Conservation (phyloP, 768 basidiomycete genomes). For the Calocera cornea region DNA sequence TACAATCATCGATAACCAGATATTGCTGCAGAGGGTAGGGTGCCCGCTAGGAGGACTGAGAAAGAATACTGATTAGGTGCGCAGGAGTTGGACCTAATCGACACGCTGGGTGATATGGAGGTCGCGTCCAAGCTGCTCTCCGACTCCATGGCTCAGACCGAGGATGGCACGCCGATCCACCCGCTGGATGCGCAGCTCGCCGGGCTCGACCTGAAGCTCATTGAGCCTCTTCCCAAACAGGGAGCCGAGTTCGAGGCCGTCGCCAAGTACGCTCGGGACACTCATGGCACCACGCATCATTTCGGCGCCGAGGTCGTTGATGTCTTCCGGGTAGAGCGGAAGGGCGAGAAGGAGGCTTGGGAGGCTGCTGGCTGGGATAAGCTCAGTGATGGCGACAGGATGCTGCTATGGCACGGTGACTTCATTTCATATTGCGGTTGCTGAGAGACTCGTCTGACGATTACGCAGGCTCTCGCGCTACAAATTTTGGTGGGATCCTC, state of each 20-base stretch:
- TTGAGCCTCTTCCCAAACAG: conserved; percentile 33
- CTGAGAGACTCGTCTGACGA: not conserved
- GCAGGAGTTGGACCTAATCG: conserved; percentile 49
- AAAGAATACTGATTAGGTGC: not conserved
- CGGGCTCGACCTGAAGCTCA: conserved; percentile 38
- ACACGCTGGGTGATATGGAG: conserved; percentile 55
- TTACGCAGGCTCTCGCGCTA: conserved; percentile 34
- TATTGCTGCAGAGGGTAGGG: conserved; percentile 32
- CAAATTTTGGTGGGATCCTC: conserved; percentile 47
- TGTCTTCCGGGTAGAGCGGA: conserved; percentile 41
- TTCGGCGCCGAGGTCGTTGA: conserved; percentile 32
- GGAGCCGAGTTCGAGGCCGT: conserved; percentile 38
- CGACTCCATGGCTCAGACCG: conserved; percentile 28
- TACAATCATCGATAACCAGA: conserved; percentile 29
- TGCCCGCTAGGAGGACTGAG: not conserved
- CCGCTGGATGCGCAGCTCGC: conserved; percentile 44
- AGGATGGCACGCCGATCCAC: conserved; percentile 37
- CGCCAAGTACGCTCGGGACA: conserved; percentile 37
- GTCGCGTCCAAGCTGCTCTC: conserved; percentile 45
- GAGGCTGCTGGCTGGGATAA: conserved; percentile 33
- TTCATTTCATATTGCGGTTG: not conserved
- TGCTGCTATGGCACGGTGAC: conserved; percentile 44
- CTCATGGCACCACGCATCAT: conserved; percentile 44
- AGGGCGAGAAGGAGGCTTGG: conserved; percentile 31
- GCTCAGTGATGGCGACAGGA: conserved; percentile 35